These are phyloP conservation scores for Rhodotorula graminis DNA, from an alignment of 768 basidiomycete genomes.

Conservation along the genomic window DNA sequence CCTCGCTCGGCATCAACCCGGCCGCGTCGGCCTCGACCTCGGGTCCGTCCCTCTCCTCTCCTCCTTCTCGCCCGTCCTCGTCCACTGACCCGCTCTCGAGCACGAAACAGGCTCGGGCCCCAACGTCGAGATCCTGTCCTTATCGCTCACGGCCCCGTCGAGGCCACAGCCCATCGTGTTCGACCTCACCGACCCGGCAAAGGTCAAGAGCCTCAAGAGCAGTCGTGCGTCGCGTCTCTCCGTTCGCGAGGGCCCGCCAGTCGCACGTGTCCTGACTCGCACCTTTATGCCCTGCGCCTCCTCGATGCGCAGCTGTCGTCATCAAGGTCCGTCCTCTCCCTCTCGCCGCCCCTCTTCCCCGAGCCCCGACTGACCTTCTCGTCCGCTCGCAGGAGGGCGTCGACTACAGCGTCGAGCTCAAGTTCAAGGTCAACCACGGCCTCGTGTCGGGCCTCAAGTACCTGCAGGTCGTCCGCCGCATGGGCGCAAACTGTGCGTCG, in stretches of 20 bases:
- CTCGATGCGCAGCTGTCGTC: conserved; percentile 31
- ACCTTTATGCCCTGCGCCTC: conserved; percentile 47
- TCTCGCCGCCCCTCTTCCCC: rapidly evolving
- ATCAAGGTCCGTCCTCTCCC: conserved; percentile 43
- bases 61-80: too few relatives aligned
- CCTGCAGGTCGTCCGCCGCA: conserved; percentile 68
- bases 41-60: conserved; percentile 54
- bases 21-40: conserved; percentile 33
- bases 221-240: conserved; percentile 52
- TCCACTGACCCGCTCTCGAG: neutral
- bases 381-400: conserved; percentile 10
- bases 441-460: conserved; percentile 65
- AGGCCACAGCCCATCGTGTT: conserved; percentile 59
- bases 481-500: conserved; percentile 63
- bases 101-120: conserved; percentile 2
- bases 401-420: conserved; percentile 64
- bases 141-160: conserved; percentile 72
- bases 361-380: too few relatives aligned
- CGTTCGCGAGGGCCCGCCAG: conserved; percentile 46
- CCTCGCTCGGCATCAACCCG: conserved; percentile 71
- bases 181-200: conserved; percentile 57
- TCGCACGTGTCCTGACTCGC: too few relatives aligned
- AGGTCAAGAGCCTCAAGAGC: conserved; percentile 62
- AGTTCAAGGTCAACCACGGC: conserved; percentile 61
- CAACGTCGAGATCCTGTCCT: conserved; percentile 65